Conservation (phyloP, 1,284 basidiomycete genomes). For the Ceratobasidium theobromae region DNA sequence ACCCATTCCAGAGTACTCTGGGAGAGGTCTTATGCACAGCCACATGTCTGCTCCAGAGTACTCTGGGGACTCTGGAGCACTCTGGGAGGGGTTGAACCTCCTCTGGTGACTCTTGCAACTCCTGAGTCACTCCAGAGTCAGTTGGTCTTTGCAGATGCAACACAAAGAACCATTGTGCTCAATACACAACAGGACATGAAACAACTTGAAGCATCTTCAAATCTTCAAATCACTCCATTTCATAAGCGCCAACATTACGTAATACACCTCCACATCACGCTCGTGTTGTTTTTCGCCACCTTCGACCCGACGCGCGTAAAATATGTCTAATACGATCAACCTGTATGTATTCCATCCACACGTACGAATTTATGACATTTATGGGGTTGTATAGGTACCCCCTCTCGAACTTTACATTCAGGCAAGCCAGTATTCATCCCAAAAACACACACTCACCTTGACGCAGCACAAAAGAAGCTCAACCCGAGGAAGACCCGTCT, state of each 20-base stretch:
- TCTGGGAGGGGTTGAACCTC: too few relatives aligned
- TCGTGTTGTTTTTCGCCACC: constrained; percentile 31
- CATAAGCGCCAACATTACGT: constrained; percentile 2
- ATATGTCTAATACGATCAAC: constrained; percentile 75
- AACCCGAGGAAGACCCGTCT: constrained; percentile 95
- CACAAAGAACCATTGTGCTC: neutral
- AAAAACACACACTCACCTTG: neutral
- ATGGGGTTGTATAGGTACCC: constrained; percentile 57
- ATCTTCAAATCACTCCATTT: neutral
- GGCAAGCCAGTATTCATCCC: constrained; percentile 47
- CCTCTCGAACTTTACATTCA: constrained; percentile 87
- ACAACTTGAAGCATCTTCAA: too few relatives aligned
- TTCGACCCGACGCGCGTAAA: neutral
- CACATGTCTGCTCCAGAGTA: too few relatives aligned
- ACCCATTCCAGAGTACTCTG: too few relatives aligned
- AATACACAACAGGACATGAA: too few relatives aligned
- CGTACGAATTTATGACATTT: neutral
- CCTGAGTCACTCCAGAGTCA: too few relatives aligned
- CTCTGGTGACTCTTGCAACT: too few relatives aligned
- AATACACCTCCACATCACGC: neutral
- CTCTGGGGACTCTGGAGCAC: too few relatives aligned
- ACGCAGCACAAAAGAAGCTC: constrained; percentile 79
- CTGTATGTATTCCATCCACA: constrained; percentile 51
- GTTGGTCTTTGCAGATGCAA: too few relatives aligned
- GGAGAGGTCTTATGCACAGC: too few relatives aligned